Conservation (phyloP, 257 asterid genomes). For the Misopates orontium region DNA sequence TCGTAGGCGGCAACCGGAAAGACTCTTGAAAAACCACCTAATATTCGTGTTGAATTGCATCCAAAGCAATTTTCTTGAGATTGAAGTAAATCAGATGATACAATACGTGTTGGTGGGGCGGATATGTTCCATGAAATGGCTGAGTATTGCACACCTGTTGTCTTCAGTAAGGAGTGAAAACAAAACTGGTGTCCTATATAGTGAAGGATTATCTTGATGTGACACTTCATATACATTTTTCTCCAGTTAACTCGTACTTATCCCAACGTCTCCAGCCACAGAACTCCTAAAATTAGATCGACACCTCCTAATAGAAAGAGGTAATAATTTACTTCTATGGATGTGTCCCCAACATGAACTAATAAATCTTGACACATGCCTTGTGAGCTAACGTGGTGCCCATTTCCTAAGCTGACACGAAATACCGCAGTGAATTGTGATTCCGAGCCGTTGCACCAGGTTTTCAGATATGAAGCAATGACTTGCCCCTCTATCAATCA, state of each 20-base stretch:
- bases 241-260: background rate
- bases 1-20: background rate
- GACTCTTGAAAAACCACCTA: background rate
- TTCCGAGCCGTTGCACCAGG: background rate
- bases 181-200: background rate
- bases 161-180: background rate
- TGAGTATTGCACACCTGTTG: background rate
- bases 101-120: too few relatives aligned
- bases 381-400: too few relatives aligned
- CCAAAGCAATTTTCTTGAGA: too few relatives aligned
- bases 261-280: background rate
- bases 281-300: background rate
- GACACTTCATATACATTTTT: background rate
- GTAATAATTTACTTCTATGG: too few relatives aligned
- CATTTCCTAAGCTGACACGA: background rate
- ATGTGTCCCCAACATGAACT: too few relatives aligned
- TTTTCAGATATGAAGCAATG: background rate
- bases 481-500: background rate
- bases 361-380: too few relatives aligned
- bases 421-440: background rate
- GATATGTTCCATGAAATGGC: background rate
- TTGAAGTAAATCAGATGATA: too few relatives aligned
- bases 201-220: background rate
- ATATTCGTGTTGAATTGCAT: too few relatives aligned
- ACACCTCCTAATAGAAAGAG: background rate